Conservation (phyloP, 768 basidiomycete species). For the Russula foetens region DNA sequence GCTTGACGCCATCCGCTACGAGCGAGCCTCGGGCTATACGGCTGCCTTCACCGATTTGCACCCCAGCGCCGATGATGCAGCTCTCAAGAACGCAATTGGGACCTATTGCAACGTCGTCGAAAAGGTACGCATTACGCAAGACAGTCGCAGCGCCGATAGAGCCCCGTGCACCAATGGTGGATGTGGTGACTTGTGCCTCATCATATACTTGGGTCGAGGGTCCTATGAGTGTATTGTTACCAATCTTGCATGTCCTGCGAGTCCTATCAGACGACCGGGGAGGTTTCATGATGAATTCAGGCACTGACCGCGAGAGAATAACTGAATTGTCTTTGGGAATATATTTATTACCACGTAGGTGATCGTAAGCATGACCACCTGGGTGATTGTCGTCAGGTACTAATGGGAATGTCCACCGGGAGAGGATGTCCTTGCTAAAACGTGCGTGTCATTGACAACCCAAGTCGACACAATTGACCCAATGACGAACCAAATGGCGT, state of each 20-base stretch:
- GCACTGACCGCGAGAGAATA: constrained; percentile 66
- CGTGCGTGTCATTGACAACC: background rate
- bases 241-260: constrained; percentile 75
- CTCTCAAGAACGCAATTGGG: constrained; percentile 62
- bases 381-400: constrained; percentile 94
- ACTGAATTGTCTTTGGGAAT: constrained; percentile 74
- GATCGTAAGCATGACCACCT: constrained; percentile 73
- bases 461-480: background rate
- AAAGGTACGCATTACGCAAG: constrained; percentile 74
- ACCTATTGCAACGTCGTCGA: constrained; percentile 68
- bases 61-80: constrained; percentile 76
- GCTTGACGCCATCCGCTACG: constrained; percentile 69
- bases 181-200: constrained; percentile 55
- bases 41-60: constrained; percentile 59
- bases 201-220: constrained; percentile 60
- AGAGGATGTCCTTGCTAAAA: constrained; percentile 80
- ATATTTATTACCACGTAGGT: constrained; percentile 84
- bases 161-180: constrained; percentile 74
- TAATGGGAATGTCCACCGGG: constrained; percentile 91
- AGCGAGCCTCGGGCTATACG: constrained; percentile 68
- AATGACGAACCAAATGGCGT: constrained; percentile 62
- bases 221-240: constrained; percentile 81
- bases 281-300: background rate
- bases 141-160: constrained; percentile 61
- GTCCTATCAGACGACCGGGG: background rate